phyloP scores from a whole-genome alignment of 805 yeast species.

The Suhomyces kilbournensis region DNA sequence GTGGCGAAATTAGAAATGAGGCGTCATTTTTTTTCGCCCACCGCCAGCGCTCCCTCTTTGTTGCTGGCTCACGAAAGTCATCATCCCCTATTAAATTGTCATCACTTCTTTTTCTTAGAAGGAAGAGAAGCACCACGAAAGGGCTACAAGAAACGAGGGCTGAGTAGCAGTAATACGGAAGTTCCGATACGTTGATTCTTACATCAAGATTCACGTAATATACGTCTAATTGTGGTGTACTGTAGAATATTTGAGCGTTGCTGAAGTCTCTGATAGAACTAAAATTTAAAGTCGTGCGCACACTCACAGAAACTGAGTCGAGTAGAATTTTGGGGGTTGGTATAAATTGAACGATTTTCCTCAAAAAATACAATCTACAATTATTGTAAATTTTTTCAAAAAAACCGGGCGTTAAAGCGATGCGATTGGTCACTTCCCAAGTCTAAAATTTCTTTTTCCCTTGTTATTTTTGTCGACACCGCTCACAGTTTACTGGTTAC shows the following conservation, averaged over 20 bases:
- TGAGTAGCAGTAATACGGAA: background rate
- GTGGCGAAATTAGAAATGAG: background rate
- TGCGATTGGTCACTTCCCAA: slow-evolving; percentile 9
- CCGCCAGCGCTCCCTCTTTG: background rate
- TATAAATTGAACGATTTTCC: slow-evolving; percentile 10
- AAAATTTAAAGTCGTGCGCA: slow-evolving; percentile 6
- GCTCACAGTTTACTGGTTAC: slow-evolving; percentile 1
- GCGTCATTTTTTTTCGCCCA: background rate
- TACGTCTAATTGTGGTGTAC: background rate
- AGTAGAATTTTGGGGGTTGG: slow-evolving; percentile 1
- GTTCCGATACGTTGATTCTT: background rate
- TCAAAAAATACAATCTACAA: slow-evolving; percentile 1
- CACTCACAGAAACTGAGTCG: slow-evolving; percentile 3
- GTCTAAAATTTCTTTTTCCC: slow-evolving; percentile 3
- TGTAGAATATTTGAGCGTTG: background rate
- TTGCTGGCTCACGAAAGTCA: background rate
- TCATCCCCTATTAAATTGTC: background rate
- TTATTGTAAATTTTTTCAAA: background rate
- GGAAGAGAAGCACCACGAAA: background rate
- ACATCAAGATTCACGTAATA: background rate
- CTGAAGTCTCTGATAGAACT: background rate
- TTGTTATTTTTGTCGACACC: background rate
- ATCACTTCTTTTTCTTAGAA: background rate
- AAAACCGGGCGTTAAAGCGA: slow-evolving; percentile 4
- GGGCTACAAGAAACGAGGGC: background rate